phyloP scores from a whole-genome alignment of 23 red algal species.

The Gracilaria caudata region DNA sequence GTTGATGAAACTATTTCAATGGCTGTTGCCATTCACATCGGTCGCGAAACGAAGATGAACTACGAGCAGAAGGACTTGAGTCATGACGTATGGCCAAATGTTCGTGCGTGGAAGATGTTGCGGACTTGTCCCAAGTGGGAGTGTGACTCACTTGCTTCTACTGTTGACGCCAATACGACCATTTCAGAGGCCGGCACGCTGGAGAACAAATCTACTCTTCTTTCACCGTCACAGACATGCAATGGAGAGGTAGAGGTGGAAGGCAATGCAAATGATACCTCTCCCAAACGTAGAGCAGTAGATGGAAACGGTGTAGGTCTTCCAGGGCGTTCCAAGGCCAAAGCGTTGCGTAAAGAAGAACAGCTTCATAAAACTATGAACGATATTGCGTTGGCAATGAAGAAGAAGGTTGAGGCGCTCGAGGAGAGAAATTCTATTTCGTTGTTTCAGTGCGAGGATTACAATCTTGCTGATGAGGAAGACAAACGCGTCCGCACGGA shows the following conservation, averaged over 20 bases:
- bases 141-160: not conserved
- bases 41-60: conserved; percentile 21
- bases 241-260: not conserved
- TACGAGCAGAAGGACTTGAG: conserved; percentile 3
- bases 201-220: not conserved
- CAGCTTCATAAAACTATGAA: not conserved
- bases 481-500: not conserved
- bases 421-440: not conserved
- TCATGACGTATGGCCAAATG: not conserved
- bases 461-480: not conserved
- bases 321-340: not conserved
- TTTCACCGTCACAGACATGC: not conserved
- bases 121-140: conserved; percentile 21
- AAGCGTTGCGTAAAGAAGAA: not conserved
- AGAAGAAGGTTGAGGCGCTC: not conserved
- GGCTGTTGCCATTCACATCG: conserved; percentile 31
- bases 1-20: conserved; percentile 32
- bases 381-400: not conserved
- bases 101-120: conserved; percentile 14
- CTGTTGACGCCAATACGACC: not conserved
- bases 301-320: not conserved
- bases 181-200: not conserved
- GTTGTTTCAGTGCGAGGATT: not conserved
- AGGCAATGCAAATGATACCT: not conserved
- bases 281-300: not conserved